Evolutionary conservation across 768 basidiomycete species (phyloP), one percentile per base, ranked within the genome.

Genomic region (Kwoniella sp.): DNA sequence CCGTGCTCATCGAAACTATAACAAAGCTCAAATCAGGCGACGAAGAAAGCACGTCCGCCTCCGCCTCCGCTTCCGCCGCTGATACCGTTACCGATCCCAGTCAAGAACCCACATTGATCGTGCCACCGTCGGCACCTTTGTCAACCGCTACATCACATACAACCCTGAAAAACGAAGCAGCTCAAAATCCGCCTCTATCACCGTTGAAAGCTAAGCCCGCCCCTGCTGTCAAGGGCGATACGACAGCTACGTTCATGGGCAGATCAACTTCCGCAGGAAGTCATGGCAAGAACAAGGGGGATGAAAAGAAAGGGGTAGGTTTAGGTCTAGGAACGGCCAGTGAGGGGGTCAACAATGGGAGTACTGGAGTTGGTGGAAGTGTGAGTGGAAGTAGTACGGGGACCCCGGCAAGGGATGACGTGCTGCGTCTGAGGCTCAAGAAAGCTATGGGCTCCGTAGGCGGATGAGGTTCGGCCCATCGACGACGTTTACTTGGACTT

Each of bases 1-100:
- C 92, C 1, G 79, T 88, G 21, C 86, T 92, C 48, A 85, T 82
- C 2, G 92, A 94, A 81, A 85, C 83, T 0, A 82, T 91, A 19
- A 87, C 90, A 37, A 68, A 69, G 8, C 60, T 79, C 17, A 60
- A 71, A 44, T 58, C 67, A 15, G 25, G 15, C 26, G 25, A 53
- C 12, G 44, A 25, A 8, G 13, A 24, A 22, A 55, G 40, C 87
- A 91, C n/a, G n/a, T n/a, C 50, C 68, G 65, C 21, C 67, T 76
- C 33, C 33, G 33, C 33, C 19, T 55, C 69, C 21, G 29, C 62
- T n/a, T 5, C 17, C 61, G 13, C 47, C 22, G 25, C 2, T 15
- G 19, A 27, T 6, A 25, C 15, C 8, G 48, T 24, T n/a, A 47
- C 46, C 6, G 46, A 9, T 22, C 48, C 48, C 22, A 24, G 48